Conservation (phyloP, 371 early-diverging fungal species). For the Enteropsectra breve region DNA sequence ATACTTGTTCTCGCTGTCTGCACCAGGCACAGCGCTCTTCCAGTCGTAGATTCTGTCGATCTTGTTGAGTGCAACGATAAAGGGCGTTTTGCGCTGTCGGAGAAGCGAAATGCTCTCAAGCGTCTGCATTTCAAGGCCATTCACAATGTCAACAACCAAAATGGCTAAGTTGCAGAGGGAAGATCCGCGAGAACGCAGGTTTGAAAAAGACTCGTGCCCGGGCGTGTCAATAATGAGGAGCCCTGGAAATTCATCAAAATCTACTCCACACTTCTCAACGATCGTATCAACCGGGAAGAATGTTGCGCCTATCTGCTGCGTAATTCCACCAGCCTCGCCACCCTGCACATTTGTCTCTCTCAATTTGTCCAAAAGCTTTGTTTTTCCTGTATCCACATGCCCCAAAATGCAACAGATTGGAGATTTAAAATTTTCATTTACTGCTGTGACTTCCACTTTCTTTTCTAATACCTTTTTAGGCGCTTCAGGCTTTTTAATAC, state of each 20-base stretch:
- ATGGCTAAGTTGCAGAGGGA: slow-evolving; percentile 99
- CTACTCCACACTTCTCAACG: slow-evolving; percentile 61
- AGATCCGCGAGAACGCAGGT: slow-evolving; percentile 89
- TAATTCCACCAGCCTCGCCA: slow-evolving; percentile 99
- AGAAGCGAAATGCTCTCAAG: slow-evolving; percentile 86
- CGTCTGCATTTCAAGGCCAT: slow-evolving; percentile 97
- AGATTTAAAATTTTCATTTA: slow-evolving; percentile 74
- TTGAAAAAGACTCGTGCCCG: slow-evolving; percentile 98
- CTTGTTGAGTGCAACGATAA: slow-evolving; percentile 98
- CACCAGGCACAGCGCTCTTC: slow-evolving; percentile 64
- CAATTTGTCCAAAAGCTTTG: slow-evolving; percentile 96
- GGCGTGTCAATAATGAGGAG: slow-evolving; percentile 97
- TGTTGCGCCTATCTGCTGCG: slow-evolving; percentile 99
- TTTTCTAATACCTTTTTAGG: neutral
- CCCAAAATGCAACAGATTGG: slow-evolving; percentile 98
- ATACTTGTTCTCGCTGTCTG: slow-evolving; percentile 64
- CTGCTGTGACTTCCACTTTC: slow-evolving; percentile 65
- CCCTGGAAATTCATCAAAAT: slow-evolving; percentile 78
- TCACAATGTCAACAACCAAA: slow-evolving; percentile 97
- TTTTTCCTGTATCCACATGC: slow-evolving; percentile 98
- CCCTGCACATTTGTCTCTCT: slow-evolving; percentile 98
- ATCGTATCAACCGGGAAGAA: slow-evolving; percentile 93
- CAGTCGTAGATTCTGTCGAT: slow-evolving; percentile 95
- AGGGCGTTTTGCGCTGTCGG: slow-evolving; percentile 86
- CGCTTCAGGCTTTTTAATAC: neutral